Conservation (phyloP, 257 asterid genomes). For the Solanum bukasovii region DNA sequence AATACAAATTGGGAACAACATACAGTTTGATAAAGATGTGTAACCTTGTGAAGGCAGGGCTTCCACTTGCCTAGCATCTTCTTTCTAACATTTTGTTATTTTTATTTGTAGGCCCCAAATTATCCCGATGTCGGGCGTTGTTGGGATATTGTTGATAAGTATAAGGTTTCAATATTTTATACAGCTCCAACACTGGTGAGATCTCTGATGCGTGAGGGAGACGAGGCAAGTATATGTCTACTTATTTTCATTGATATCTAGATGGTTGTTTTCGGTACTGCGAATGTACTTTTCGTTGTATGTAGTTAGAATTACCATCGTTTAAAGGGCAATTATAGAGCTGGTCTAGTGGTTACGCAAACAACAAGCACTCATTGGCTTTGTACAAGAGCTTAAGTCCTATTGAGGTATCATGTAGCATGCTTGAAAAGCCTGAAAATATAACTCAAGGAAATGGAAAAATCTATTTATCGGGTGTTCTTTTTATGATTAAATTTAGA, state of each 20-base stretch:
- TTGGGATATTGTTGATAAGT: slow-evolving; percentile 98
- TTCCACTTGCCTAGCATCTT: neutral
- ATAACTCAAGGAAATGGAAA: neutral
- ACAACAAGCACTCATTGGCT: neutral
- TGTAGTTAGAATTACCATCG: neutral
- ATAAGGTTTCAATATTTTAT: slow-evolving; percentile 84
- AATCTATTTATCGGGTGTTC: neutral
- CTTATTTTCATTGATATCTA: slow-evolving; percentile 3
- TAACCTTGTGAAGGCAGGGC: neutral
- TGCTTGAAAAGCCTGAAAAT: neutral
- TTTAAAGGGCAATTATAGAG: neutral
- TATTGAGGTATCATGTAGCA: neutral
- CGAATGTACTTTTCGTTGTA: neutral
- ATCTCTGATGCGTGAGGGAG: slow-evolving; percentile 95
- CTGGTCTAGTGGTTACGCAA: neutral
- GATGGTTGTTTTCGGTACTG: neutral
- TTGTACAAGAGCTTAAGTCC: neutral
- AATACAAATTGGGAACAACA: neutral
- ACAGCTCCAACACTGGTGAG: slow-evolving; percentile 97
- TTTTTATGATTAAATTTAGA: neutral
- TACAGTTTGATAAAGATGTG: neutral
- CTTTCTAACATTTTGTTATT: neutral
- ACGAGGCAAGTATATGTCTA: slow-evolving; percentile 56
- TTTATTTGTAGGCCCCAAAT: slow-evolving; percentile 67
- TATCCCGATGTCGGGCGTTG: slow-evolving; percentile 95